These are phyloP conservation scores for Marvania coccoides DNA, from an alignment of 139 green algal species.

Conservation along the genomic window DNA sequence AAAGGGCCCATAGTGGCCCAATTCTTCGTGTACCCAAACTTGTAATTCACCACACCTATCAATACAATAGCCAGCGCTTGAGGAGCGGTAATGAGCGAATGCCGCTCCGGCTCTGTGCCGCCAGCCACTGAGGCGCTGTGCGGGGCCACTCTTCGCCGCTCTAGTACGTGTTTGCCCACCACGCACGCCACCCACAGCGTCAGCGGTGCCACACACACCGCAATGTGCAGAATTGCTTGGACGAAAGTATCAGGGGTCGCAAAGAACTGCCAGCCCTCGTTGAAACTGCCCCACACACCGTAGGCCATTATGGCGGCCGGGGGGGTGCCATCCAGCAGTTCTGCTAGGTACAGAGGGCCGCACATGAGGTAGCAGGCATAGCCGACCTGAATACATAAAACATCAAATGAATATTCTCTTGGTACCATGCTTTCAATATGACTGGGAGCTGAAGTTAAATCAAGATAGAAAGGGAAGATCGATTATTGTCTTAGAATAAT, in stretches of 20 bases:
- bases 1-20: neutral
- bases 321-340: conserved; percentile 9
- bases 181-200: conserved; percentile 41
- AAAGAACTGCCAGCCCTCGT: neutral
- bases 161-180: conserved; percentile 10
- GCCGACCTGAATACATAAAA: conserved; percentile 23
- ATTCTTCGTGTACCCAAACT: conserved; percentile 5
- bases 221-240: conserved; percentile 10
- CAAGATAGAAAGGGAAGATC: too few species aligned
- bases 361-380: conserved; percentile 23
- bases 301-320: conserved; percentile 17
- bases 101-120: neutral
- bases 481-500: too few species aligned
- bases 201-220: conserved; percentile 27
- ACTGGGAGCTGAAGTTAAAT: too few species aligned
- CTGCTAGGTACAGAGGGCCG: conserved; percentile 32
- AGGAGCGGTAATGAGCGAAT: too few species aligned
- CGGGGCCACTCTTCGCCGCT: too few species aligned
- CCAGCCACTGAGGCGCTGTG: too few species aligned
- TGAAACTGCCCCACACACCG: conserved; percentile 8
- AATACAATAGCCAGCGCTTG: neutral
- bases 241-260: conserved; percentile 27
- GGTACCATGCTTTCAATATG: too few species aligned
- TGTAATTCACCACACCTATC: neutral
- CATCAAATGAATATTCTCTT: too few species aligned